A percentile compares a stretch with the other conserved stretches of the same genome.
Conservation (phyloP, 1,284 basidiomycete species). For the Xanthoconium separans region DNA sequence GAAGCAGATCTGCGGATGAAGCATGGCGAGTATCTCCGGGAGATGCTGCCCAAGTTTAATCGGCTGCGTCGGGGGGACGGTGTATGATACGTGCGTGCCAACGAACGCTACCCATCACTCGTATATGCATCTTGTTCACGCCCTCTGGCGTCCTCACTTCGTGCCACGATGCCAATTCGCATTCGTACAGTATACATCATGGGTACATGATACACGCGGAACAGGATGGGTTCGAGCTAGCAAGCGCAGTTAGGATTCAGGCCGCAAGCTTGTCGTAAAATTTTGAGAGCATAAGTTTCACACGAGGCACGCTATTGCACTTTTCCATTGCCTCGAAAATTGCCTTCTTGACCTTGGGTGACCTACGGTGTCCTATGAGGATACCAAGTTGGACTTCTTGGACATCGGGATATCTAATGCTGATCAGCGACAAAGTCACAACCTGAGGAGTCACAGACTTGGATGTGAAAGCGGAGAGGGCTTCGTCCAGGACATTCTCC, state of each 20-base stretch:
- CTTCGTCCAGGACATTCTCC: slow-evolving; percentile 28
- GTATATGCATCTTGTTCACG: too few relatives aligned
- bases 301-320: slow-evolving; percentile 19
- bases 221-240: neutral
- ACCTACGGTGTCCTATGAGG: slow-evolving; percentile 10
- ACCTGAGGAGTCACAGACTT: slow-evolving; percentile 14
- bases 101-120: neutral
- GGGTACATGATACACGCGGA: neutral
- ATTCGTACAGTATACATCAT: neutral
- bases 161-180: neutral
- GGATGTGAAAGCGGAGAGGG: slow-evolving; percentile 30
- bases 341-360: slow-evolving; percentile 14
- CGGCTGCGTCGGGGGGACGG: slow-evolving; percentile 63
- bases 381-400: slow-evolving; percentile 12
- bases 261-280: slow-evolving; percentile 21
- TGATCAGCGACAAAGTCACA: slow-evolving; percentile 3
- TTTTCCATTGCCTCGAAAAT: slow-evolving; percentile 17
- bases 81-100: slow-evolving; percentile 25
- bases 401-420: slow-evolving; percentile 20
- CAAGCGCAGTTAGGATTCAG: neutral
- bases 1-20: slow-evolving; percentile 83
- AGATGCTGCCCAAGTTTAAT: slow-evolving; percentile 90
- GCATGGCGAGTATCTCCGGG: slow-evolving; percentile 86
- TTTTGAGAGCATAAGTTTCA: slow-evolving; percentile 14
- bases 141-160: neutral